Percentiles rank a stretch among this genome's conserved stretches.
Evolutionary conservation across 148 eudicot species (phyloP).

Genomic region (Spergularia bocconei): DNA sequence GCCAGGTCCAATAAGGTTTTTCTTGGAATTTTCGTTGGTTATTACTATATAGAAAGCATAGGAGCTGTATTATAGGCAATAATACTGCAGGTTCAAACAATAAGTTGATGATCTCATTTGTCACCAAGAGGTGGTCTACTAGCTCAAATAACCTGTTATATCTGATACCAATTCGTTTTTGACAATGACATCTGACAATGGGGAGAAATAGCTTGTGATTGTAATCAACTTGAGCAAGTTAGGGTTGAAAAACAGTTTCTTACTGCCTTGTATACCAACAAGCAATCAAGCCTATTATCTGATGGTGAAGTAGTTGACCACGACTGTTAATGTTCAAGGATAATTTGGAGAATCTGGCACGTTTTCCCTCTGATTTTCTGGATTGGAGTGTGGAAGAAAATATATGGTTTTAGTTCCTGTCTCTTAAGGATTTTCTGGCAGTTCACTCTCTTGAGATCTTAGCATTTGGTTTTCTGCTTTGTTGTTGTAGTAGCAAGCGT

Average conservation of each 20-base stretch:
- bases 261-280: background rate
- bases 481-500: too few species aligned
- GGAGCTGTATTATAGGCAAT: background rate
- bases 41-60: background rate
- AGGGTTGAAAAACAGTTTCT: background rate
- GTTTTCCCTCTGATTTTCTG: too few species aligned
- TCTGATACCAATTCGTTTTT: background rate
- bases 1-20: background rate
- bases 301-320: too few species aligned
- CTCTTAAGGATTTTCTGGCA: too few species aligned
- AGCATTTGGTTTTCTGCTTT: too few species aligned
- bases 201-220: background rate
- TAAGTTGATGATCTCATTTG: background rate
- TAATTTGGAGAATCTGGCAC: background rate
- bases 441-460: too few species aligned
- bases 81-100: too few species aligned
- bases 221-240: background rate
- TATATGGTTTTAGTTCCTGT: too few species aligned
- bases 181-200: background rate
- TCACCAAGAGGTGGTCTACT: background rate
- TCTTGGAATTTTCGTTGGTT: background rate
- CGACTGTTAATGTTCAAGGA: too few species aligned
- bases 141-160: too few species aligned
- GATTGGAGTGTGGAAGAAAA: too few species aligned
- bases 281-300: background rate